phyloP scores from a whole-genome alignment of 139 green algal species.

The Micractinium conductrix region DNA sequence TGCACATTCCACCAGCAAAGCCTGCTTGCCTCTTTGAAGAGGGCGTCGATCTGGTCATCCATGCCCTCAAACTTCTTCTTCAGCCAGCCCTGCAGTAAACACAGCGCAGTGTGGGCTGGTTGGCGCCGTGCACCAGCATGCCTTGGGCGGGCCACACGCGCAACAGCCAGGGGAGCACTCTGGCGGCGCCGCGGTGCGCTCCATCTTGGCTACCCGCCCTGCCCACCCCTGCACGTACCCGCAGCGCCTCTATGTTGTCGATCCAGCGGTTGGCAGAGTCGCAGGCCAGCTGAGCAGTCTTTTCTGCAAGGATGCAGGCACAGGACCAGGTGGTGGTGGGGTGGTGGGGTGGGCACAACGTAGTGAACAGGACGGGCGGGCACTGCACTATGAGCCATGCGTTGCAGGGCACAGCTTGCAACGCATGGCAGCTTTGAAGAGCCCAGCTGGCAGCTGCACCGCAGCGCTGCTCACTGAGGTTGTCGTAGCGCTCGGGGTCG shows the following conservation, averaged over 20 bases:
- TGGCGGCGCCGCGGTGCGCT: no score
- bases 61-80: constrained; percentile 74
- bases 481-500: constrained; percentile 64
- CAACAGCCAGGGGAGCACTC: background rate
- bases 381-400: background rate
- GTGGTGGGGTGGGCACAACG: background rate
- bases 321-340: background rate
- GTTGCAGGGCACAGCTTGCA: background rate
- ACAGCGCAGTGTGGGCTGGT: background rate
- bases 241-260: constrained; percentile 58
- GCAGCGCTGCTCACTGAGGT: constrained; percentile 39
- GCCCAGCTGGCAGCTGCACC: background rate
- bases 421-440: no score
- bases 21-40: constrained; percentile 20
- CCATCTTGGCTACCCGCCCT: background rate
- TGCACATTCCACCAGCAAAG: background rate
- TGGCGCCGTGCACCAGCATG: background rate
- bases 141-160: no score
- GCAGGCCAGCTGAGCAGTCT: constrained; percentile 40
- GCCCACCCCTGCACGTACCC: background rate
- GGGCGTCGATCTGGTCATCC: constrained; percentile 28
- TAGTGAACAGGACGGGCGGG: background rate
- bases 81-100: constrained; percentile 54
- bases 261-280: constrained; percentile 79
- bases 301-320: constrained; percentile 16